Conservation (phyloP, 2,329 filamentous ascomycete genomes). For the Stachybotrys chartarum region DNA sequence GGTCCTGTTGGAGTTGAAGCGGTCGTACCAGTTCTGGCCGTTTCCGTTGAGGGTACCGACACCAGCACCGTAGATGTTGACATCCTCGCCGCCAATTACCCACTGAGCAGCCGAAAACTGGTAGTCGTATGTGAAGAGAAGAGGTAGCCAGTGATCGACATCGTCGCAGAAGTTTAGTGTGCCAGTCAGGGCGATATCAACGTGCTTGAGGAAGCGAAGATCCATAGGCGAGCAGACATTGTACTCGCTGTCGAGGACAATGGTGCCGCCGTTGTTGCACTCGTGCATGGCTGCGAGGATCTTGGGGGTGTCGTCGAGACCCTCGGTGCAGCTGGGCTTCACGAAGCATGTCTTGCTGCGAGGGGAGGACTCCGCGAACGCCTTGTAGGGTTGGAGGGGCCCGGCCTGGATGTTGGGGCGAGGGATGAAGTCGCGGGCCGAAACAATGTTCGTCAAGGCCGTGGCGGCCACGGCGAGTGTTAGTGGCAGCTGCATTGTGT, state of each 20-base stretch:
- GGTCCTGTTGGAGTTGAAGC: slow-evolving; percentile 34
- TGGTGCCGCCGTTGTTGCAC: slow-evolving; percentile 55
- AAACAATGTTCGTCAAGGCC: not conserved
- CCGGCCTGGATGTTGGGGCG: slow-evolving; percentile 7
- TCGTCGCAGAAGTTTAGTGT: slow-evolving; percentile 57
- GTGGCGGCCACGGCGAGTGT: not conserved
- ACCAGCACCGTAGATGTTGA: slow-evolving; percentile 57
- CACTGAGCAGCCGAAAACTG: slow-evolving; percentile 46
- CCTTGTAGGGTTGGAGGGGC: slow-evolving; percentile 9
- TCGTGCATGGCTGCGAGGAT: not conserved
- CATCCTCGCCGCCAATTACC: slow-evolving; percentile 15
- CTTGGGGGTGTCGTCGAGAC: not conserved
- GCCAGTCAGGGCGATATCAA: slow-evolving; percentile 53
- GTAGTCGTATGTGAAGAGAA: slow-evolving; percentile 54
- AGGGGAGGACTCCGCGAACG: slow-evolving; percentile 10
- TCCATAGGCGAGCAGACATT: slow-evolving; percentile 56
- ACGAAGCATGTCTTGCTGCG: slow-evolving; percentile 18
- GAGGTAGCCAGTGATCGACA: slow-evolving; percentile 59
- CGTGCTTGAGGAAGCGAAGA: slow-evolving; percentile 52
- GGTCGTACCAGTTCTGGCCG: slow-evolving; percentile 1
- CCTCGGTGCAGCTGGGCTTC: slow-evolving; percentile 8
- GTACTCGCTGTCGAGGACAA: slow-evolving; percentile 51
- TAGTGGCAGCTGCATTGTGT: no score
- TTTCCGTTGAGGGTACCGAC: slow-evolving; percentile 41
- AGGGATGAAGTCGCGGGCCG: not conserved